A percentile compares a stretch with the other conserved stretches of the same genome.
These are phyloP conservation scores for Mycena galopus DNA, from an alignment of 768 basidiomycete species.

Conservation along the genomic window DNA sequence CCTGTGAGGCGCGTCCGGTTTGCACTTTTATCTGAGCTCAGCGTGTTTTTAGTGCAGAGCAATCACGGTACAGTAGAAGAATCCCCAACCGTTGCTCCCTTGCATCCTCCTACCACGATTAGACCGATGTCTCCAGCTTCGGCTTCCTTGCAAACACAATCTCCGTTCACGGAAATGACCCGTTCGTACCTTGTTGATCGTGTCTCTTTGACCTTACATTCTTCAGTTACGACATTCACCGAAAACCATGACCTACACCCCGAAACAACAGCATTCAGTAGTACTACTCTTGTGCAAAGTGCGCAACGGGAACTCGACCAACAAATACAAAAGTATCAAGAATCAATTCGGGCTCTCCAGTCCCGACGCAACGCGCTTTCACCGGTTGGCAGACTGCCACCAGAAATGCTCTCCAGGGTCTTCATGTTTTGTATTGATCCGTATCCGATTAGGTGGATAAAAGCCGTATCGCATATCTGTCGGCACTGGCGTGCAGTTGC, in stretches of 20 bases:
- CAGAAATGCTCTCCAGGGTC: conserved; percentile 56
- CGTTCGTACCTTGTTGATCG: conserved; percentile 33
- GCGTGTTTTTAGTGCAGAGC: no score
- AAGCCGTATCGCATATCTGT: conserved; percentile 52
- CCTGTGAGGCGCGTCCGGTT: not conserved
- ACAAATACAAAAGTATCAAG: conserved; percentile 50
- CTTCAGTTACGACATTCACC: conserved; percentile 1
- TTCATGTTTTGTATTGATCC: conserved; percentile 46
- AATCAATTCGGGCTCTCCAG: conserved; percentile 50
- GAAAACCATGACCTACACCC: conserved; percentile 33
- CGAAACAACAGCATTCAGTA: conserved; percentile 30
- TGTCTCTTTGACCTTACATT: not conserved
- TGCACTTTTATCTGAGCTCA: no score
- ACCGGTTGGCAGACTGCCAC: conserved; percentile 55
- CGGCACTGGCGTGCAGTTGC: conserved; percentile 61
- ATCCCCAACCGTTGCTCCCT: no score
- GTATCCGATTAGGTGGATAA: conserved; percentile 48
- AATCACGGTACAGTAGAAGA: no score
- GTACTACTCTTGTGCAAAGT: conserved; percentile 33
- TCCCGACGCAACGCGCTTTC: conserved; percentile 53
- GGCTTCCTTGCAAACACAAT: conserved; percentile 39
- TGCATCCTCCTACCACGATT: no score
- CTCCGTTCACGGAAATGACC: conserved; percentile 23
- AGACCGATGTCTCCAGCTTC: conserved; percentile 38
- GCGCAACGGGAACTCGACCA: conserved; percentile 52